A percentile compares a stretch with the other conserved stretches of the same genome.
Conservation (phyloP, 805 yeast genomes). For the Starmerella bombicola region DNA sequence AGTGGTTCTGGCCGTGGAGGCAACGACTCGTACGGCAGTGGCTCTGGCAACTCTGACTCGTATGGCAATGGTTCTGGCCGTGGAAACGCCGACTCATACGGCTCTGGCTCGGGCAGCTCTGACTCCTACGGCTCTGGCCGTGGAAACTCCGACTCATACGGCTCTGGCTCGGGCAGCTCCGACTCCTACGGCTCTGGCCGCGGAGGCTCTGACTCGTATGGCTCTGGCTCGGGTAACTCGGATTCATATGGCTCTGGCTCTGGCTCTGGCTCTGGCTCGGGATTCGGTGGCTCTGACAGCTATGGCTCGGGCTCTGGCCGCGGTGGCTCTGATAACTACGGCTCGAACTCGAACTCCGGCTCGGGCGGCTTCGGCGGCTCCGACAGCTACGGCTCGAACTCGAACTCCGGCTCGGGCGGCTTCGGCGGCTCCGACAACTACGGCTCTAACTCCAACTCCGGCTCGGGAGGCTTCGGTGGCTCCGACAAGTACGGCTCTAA, state of each 20-base stretch:
- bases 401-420: background rate
- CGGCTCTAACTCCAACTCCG: slow-evolving; percentile 12
- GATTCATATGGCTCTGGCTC: slow-evolving; percentile 21
- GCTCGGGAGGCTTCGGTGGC: slow-evolving; percentile 16
- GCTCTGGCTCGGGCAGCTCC: slow-evolving; percentile 30
- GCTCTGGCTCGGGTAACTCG: slow-evolving; percentile 26
- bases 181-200: slow-evolving; percentile 24
- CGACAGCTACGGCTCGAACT: slow-evolving; percentile 27
- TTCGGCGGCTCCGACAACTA: slow-evolving; percentile 19
- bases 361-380: slow-evolving; percentile 29
- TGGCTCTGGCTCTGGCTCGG: slow-evolving; percentile 2
- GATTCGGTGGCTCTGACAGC: slow-evolving; percentile 3
- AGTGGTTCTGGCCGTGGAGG: slow-evolving; percentile 13
- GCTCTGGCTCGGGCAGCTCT: slow-evolving; percentile 4
- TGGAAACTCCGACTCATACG: slow-evolving; percentile 28
- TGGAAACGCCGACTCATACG: slow-evolving; percentile 20
- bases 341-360: slow-evolving; percentile 27
- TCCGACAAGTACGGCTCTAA: slow-evolving; percentile 21
- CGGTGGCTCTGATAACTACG: slow-evolving; percentile 18
- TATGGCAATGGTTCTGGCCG: slow-evolving; percentile 1
- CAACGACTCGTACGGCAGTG: slow-evolving; percentile 22
- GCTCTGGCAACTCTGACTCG: slow-evolving; percentile 4
- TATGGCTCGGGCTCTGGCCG: slow-evolving; percentile 21
- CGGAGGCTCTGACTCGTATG: slow-evolving; percentile 13
- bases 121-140: slow-evolving; percentile 21